Evolutionary conservation across 306 rosid genomes (phyloP), one percentile per base, ranked within the genome.

Genomic region (Citrullus amarus): DNA sequence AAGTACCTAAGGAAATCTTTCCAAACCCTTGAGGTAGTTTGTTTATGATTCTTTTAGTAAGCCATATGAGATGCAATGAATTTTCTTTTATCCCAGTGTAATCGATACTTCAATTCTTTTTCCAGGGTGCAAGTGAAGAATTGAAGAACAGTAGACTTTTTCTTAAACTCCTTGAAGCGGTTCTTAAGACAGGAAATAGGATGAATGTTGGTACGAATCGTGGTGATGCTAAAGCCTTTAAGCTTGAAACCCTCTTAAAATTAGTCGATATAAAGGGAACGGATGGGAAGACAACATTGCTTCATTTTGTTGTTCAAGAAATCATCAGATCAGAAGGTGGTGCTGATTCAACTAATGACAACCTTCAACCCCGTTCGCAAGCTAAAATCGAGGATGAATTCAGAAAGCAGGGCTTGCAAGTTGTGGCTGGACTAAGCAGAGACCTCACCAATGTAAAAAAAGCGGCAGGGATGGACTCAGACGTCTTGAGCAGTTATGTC

Each of bases 271-370:
- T 95, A 84, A 95, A 95, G 87, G 99, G 97, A 82, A 92, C 97
- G 1, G 99, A 95, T 85, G 99, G 99, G 75, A 95, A 91, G 85
- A 95, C 97, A 63, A 92, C 99, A 72, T 79, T 95, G 79, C 97
- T 95, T 70, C 99, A 95, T 87, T 95, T 95, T 84, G 99, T 95
- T 80, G 99, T 95, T 81, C 97, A 95, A 87, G 99, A 95, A 93
- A 95, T 95, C 72, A 92, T 92, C 77, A 90, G 95, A 85, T 85
- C 97, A 1, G 97, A 95, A 92, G 97, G 90, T 81, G 84, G 81
- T 62, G 86, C 86, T 63, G 97, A 88, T 68, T 80, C 90, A 44
- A 82, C 84, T 61, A 88, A 84, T n/a, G 91, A 75, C 63, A 85
- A 66, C 81, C 86, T 48, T 73, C 90, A 81, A 80, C 77, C 79